phyloP scores from a whole-genome alignment of 1,284 basidiomycete species.

The Boletus albobrunnescens region DNA sequence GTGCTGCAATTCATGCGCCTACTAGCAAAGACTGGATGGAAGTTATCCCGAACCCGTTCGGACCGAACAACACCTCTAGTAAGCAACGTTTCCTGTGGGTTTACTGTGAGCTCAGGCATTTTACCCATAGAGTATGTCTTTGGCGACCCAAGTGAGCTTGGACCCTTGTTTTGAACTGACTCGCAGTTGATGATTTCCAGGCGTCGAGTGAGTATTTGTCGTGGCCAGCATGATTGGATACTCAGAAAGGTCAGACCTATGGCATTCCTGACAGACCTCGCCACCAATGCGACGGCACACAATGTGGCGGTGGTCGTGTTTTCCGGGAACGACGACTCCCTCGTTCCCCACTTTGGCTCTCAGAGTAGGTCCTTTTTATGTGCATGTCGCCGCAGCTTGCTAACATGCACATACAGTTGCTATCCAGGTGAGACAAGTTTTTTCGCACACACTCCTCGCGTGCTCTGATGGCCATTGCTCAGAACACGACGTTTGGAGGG shows the following conservation, averaged over 20 bases:
- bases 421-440: slow-evolving; percentile 57
- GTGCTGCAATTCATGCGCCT: slow-evolving; percentile 64
- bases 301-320: slow-evolving; percentile 52
- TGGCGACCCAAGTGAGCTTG: slow-evolving; percentile 43
- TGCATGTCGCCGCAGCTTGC: background rate
- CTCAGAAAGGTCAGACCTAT: slow-evolving; percentile 44
- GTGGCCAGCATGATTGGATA: background rate
- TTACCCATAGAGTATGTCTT: slow-evolving; percentile 17
- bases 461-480: no score
- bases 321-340: slow-evolving; percentile 11
- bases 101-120: no score
- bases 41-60: slow-evolving; percentile 48
- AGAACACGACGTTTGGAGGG: slow-evolving; percentile 74
- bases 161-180: background rate
- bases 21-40: slow-evolving; percentile 55
- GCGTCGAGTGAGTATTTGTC: slow-evolving; percentile 43
- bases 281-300: slow-evolving; percentile 52
- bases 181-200: slow-evolving; percentile 25
- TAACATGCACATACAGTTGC: slow-evolving; percentile 39
- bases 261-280: slow-evolving; percentile 59
- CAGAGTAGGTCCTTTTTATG: slow-evolving; percentile 43
- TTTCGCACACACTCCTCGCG: background rate
- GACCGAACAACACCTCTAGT: slow-evolving; percentile 43
- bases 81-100: no score
- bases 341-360: slow-evolving; percentile 60